Conservation (phyloP, 2,329 filamentous ascomycete species). For the Aspergillus vadensis region DNA sequence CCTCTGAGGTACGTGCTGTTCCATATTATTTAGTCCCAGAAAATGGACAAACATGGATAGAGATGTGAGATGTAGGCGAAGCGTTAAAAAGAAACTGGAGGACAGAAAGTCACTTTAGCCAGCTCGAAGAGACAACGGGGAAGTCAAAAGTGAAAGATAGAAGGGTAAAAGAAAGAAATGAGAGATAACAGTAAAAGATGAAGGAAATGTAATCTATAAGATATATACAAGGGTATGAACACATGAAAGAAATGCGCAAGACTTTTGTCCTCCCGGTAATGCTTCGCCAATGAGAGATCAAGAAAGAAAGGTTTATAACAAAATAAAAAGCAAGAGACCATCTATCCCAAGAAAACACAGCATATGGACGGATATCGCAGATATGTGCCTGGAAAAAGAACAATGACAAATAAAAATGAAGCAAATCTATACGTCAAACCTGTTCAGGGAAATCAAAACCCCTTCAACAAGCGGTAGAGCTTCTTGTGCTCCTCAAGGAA, state of each 20-base stretch:
- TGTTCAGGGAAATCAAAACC: constrained; percentile 43
- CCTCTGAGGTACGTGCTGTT: no score
- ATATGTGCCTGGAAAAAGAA: constrained; percentile 1
- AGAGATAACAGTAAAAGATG: background rate
- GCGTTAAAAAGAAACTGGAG: background rate
- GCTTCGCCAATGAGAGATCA: constrained; percentile 6
- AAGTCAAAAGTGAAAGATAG: background rate
- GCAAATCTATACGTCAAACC: constrained; percentile 49
- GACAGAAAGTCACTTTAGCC: background rate
- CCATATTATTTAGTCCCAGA: no score
- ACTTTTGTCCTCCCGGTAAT: constrained; percentile 15
- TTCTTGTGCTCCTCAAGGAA: constrained; percentile 71
- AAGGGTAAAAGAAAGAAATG: no score
- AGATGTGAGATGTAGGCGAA: background rate
- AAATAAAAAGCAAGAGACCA: constrained; percentile 2
- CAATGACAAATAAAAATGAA: background rate
- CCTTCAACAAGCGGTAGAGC: constrained; percentile 54
- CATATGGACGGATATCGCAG: background rate
- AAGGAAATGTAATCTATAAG: background rate
- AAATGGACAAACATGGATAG: no score
- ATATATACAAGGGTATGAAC: constrained; percentile 5
- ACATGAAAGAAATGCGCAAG: constrained; percentile 3
- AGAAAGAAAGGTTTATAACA: constrained; percentile 1
- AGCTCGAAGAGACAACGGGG: background rate
- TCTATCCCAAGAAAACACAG: background rate